Conservation (phyloP, 768 basidiomycete species). For the Pleurotus tuoliensis region DNA sequence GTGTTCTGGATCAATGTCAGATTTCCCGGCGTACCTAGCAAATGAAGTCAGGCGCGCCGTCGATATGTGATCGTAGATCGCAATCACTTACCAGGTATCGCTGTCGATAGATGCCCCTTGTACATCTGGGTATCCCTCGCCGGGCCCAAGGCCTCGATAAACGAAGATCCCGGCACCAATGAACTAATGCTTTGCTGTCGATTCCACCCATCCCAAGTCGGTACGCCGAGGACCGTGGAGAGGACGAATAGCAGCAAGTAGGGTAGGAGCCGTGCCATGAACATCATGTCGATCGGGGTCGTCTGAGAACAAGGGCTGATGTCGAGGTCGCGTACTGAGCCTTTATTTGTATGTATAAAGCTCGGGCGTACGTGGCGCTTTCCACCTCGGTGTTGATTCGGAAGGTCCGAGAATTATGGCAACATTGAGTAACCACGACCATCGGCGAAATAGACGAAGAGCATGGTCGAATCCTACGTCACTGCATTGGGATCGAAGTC, state of each 20-base stretch:
- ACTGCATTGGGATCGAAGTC: background rate
- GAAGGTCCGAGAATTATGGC: conserved; percentile 3
- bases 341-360: background rate
- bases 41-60: background rate
- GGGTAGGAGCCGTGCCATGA: background rate
- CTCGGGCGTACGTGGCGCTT: conserved; percentile 8
- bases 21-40: conserved; percentile 43
- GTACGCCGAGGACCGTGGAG: conserved; percentile 28
- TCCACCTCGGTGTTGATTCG: conserved; percentile 5
- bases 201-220: conserved; percentile 38
- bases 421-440: background rate
- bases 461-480: background rate
- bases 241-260: conserved; percentile 18
- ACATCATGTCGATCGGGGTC: conserved; percentile 1
- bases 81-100: conserved; percentile 26
- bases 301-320: background rate
- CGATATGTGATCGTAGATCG: background rate
- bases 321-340: background rate
- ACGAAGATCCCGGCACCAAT: conserved; percentile 38
- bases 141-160: conserved; percentile 33
- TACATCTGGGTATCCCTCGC: conserved; percentile 13
- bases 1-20: conserved; percentile 35
- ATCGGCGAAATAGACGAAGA: background rate
- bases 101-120: conserved; percentile 27
- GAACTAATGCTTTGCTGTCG: conserved; percentile 32